A percentile compares a stretch with the other conserved stretches of the same genome.
These are phyloP conservation scores for Thuidium tamariscinum DNA, from an alignment of 225 moss, liverwort and hornwort species.

Conservation along the genomic window DNA sequence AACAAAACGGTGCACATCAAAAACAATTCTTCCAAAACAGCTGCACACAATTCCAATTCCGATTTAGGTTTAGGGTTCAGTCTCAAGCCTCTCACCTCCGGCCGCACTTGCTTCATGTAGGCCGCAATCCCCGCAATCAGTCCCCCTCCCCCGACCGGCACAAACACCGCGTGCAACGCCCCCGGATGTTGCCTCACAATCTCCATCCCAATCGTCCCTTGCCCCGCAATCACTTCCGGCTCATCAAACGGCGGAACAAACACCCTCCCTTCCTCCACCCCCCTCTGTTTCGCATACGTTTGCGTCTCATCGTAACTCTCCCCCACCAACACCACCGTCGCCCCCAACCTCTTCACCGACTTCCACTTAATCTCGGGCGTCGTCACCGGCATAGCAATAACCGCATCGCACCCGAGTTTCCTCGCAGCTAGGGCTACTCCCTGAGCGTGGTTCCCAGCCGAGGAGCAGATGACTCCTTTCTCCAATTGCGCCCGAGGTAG, in stretches of 20 bases:
- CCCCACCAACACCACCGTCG: slow-evolving; percentile 75
- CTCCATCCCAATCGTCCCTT: slow-evolving; percentile 90
- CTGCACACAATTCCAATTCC: neutral
- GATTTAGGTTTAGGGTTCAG: neutral
- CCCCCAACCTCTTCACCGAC: slow-evolving; percentile 72
- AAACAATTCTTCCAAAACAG: neutral
- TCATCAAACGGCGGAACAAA: slow-evolving; percentile 94
- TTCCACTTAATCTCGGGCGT: slow-evolving; percentile 98
- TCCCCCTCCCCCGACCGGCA: slow-evolving; percentile 91
- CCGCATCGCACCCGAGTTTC: slow-evolving; percentile 55
- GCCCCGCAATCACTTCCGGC: slow-evolving; percentile 84
- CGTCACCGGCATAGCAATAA: slow-evolving; percentile 90
- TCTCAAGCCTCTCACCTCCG: slow-evolving; percentile 26
- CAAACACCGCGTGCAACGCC: slow-evolving; percentile 83
- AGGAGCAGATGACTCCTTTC: slow-evolving; percentile 80
- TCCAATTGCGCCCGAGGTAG: slow-evolving; percentile 42
- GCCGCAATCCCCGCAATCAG: slow-evolving; percentile 90
- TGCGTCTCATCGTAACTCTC: slow-evolving; percentile 90
- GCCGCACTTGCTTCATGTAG: slow-evolving; percentile 89
- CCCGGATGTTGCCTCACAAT: slow-evolving; percentile 71
- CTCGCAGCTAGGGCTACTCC: slow-evolving; percentile 86
- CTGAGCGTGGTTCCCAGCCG: slow-evolving; percentile 95
- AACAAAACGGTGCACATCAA: neutral
- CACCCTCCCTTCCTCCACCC: slow-evolving; percentile 62
- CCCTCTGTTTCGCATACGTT: slow-evolving; percentile 77